Evolutionary conservation across 305 asterid genomes (phyloP).

Genomic region (Rubia tinctorum): DNA sequence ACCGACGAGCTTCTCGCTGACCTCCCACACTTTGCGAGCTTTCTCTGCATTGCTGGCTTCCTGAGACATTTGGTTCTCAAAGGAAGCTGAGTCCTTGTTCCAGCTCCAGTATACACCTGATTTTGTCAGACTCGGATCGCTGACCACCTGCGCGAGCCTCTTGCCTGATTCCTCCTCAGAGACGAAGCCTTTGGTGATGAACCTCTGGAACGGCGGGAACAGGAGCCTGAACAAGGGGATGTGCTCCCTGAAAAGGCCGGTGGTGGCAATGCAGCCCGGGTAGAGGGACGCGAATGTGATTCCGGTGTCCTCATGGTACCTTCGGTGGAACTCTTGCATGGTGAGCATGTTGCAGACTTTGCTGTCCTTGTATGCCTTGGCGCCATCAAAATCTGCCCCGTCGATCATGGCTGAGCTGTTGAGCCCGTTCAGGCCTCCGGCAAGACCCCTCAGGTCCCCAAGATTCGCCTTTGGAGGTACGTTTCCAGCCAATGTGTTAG

Average conservation of each 20-base stretch:
- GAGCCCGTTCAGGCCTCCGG: slow-evolving; percentile 69
- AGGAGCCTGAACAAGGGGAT: slow-evolving; percentile 79
- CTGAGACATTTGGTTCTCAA: slow-evolving; percentile 81
- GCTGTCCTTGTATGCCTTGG: slow-evolving; percentile 97
- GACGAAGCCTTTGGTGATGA: slow-evolving; percentile 85
- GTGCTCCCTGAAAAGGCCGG: slow-evolving; percentile 90
- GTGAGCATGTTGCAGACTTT: slow-evolving; percentile 97
- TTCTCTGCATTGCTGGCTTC: slow-evolving; percentile 85
- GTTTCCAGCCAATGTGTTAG: slow-evolving; percentile 95
- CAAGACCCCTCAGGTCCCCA: slow-evolving; percentile 85
- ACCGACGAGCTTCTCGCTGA: slow-evolving; percentile 89
- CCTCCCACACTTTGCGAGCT: slow-evolving; percentile 88
- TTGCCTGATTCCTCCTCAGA: slow-evolving; percentile 89
- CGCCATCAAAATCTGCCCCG: slow-evolving; percentile 96
- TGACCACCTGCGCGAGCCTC: slow-evolving; percentile 95
- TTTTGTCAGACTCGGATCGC: slow-evolving; percentile 92
- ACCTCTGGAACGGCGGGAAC: slow-evolving; percentile 94
- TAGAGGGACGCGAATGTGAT: slow-evolving; percentile 79
- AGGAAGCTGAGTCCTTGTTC: slow-evolving; percentile 91
- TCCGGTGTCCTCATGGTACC: slow-evolving; percentile 79
- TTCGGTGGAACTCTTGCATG: slow-evolving; percentile 89
- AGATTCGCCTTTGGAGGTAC: slow-evolving; percentile 97
- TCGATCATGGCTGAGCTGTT: slow-evolving; percentile 87
- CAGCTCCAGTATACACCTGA: slow-evolving; percentile 99
- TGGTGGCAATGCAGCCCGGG: slow-evolving; percentile 97